Evolutionary conservation across 495 filamentous ascomycete species (phyloP), one percentile per base, ranked within the genome.

Genomic region (Aspergillus ostianus): DNA sequence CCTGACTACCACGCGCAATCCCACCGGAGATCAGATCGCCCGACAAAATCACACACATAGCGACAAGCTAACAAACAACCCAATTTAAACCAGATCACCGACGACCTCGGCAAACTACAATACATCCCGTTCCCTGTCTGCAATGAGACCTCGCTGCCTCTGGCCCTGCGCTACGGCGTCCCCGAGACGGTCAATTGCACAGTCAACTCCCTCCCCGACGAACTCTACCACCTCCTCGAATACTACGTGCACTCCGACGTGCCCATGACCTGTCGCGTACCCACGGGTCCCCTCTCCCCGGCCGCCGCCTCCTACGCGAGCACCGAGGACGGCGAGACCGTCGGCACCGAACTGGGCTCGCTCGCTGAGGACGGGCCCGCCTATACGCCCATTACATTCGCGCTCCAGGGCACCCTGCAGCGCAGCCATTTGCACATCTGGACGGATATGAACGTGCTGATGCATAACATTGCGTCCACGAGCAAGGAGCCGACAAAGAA

Each of bases 211-310:
- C 83, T 97, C 67, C 78, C 85, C 67, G 94, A 98, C 75, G 84
- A 87, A 19, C 87, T 96, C 80, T 98, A 94, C 83, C 94, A 98
- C 76, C 87, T 98, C 47, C 85, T 97, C 72, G 94, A 98, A 77
- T 97, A 97, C 83, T 98, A 97, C 84, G 87, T 98, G 66, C 94
- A 98, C 80, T 91, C 88, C 77, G 94, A 98, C 72, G 91, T 90
- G 12, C 94, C 94, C 29, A 82, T 98, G 49, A 87, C 91, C 51
- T 98, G 94, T 75, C 93, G 94, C 59, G 84, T 98, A 2, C 93
- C 93, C 46, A 86, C 91, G 10, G 85, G 84, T 6, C 93, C 93
- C 0, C 65, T 71, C 23, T 58, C 59, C n/a, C 55, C 62, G 15
- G 59, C 67, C 51, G 64, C 64, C 13, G 19, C 64, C 23, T 26